Percentiles rank a stretch among this genome's conserved stretches.
Evolutionary conservation across 2,329 filamentous ascomycete genomes (phyloP).

Genomic region (Ceratocystis colombiana): DNA sequence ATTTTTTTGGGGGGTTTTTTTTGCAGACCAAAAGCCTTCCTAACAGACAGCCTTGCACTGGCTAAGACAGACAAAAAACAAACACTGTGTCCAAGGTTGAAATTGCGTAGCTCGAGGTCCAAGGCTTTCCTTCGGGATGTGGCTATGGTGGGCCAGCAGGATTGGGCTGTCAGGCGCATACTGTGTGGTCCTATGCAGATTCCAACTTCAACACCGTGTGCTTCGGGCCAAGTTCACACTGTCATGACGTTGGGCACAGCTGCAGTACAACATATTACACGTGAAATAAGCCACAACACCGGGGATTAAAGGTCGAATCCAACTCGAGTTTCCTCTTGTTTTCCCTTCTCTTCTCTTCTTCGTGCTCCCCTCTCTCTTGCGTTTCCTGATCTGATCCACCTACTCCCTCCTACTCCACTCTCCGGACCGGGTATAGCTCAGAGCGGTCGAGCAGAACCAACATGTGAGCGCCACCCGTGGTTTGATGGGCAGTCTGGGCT

Average conservation of each 20-base stretch:
- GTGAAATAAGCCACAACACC: not conserved
- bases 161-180: not conserved
- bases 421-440: conserved; percentile 4
- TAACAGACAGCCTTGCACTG: not conserved
- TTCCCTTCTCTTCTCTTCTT: not conserved
- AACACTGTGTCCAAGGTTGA: not conserved
- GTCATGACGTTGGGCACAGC: conserved; percentile 4
- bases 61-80: not conserved
- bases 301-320: not conserved
- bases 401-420: not conserved
- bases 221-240: not conserved
- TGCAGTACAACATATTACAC: not conserved
- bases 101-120: not conserved
- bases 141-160: not conserved
- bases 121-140: not conserved
- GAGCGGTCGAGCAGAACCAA: not conserved
- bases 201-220: not conserved
- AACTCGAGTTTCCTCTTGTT: not conserved
- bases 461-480: not conserved
- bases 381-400: not conserved
- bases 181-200: not conserved
- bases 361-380: conserved; percentile 1
- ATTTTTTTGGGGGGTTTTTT: not conserved
- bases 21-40: too few relatives aligned
- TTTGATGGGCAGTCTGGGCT: not conserved